Percentiles rank a stretch among this genome's conserved stretches.
Conservation (phyloP, 257 asterid species). For the Eustoma russellianum region DNA sequence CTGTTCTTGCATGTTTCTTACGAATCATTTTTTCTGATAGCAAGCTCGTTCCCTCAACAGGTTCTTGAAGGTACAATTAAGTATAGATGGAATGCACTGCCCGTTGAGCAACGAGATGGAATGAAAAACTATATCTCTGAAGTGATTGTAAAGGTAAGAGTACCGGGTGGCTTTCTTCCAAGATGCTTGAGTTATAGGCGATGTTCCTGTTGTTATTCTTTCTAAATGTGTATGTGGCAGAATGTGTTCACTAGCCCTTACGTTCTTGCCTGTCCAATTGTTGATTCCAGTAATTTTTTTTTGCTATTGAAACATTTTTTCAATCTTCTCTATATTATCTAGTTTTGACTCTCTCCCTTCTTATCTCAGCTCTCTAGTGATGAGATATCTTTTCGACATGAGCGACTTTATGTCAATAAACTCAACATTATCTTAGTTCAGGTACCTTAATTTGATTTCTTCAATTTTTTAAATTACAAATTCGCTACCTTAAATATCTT, state of each 20-base stretch:
- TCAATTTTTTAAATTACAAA: background rate
- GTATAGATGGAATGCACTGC: slow-evolving; percentile 98
- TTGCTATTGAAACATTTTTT: background rate
- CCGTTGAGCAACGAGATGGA: slow-evolving; percentile 95
- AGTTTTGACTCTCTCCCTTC: background rate
- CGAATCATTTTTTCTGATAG: background rate
- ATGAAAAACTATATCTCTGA: slow-evolving; percentile 98
- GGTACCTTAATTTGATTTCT: slow-evolving; percentile 33
- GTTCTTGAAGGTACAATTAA: slow-evolving; percentile 96
- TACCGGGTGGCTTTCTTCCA: background rate
- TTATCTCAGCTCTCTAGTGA: slow-evolving; percentile 74
- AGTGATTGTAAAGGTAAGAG: slow-evolving; percentile 81
- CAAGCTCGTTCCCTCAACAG: slow-evolving; percentile 17
- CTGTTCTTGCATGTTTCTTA: background rate
- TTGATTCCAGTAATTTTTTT: too few relatives aligned
- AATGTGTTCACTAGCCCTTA: too few relatives aligned
- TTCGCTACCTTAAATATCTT: too few relatives aligned
- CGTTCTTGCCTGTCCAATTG: too few relatives aligned
- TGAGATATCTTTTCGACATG: slow-evolving; percentile 82
- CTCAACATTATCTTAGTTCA: slow-evolving; percentile 86
- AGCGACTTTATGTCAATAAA: slow-evolving; percentile 82
- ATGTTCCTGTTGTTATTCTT: background rate
- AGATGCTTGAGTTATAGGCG: background rate
- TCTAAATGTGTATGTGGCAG: background rate
- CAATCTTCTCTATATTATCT: slow-evolving; percentile 1